Percentiles rank a stretch among this genome's conserved stretches.
These are phyloP conservation scores for Peronosclerospora sorghi DNA, from an alignment of 352 stramenopile species.

Conservation along the genomic window DNA sequence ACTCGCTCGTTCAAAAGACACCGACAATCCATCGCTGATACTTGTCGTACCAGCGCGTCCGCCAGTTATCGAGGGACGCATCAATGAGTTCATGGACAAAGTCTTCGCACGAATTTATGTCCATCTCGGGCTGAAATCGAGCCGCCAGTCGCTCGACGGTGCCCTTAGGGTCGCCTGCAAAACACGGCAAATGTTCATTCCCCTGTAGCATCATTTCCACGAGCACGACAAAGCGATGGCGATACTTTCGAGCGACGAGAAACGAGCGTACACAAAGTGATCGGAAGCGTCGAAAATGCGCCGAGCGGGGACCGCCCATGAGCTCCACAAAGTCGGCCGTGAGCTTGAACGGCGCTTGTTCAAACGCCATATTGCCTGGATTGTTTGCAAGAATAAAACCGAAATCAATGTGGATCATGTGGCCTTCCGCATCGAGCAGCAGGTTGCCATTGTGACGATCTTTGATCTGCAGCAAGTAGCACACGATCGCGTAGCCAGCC, in stretches of 20 bases:
- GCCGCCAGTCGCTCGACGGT: slow-evolving; percentile 85
- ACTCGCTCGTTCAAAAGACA: slow-evolving; percentile 54
- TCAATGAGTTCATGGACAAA: slow-evolving; percentile 95
- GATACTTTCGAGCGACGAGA: slow-evolving; percentile 90
- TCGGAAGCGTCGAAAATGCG: slow-evolving; percentile 89
- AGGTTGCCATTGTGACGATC: slow-evolving; percentile 98
- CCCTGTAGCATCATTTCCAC: slow-evolving; percentile 95
- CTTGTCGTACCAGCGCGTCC: slow-evolving; percentile 93
- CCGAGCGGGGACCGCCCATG: slow-evolving; percentile 88
- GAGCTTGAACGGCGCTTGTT: slow-evolving; percentile 97
- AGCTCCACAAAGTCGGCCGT: slow-evolving; percentile 93
- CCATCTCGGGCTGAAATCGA: slow-evolving; percentile 90
- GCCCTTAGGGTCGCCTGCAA: slow-evolving; percentile 86
- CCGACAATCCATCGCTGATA: slow-evolving; percentile 90
- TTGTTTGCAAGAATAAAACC: slow-evolving; percentile 92
- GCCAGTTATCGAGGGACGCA: slow-evolving; percentile 93
- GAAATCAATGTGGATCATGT: slow-evolving; percentile 97
- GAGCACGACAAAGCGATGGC: slow-evolving; percentile 90
- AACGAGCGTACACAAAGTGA: slow-evolving; percentile 94
- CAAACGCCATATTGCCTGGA: slow-evolving; percentile 90
- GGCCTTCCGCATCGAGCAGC: slow-evolving; percentile 90
- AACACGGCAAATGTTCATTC: slow-evolving; percentile 95
- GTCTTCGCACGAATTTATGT: slow-evolving; percentile 89
- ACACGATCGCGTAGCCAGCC: slow-evolving; percentile 89
- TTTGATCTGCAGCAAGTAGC: slow-evolving; percentile 96